Evolutionary conservation across 768 basidiomycete species (phyloP).

Genomic region (Termitomyces sp.): DNA sequence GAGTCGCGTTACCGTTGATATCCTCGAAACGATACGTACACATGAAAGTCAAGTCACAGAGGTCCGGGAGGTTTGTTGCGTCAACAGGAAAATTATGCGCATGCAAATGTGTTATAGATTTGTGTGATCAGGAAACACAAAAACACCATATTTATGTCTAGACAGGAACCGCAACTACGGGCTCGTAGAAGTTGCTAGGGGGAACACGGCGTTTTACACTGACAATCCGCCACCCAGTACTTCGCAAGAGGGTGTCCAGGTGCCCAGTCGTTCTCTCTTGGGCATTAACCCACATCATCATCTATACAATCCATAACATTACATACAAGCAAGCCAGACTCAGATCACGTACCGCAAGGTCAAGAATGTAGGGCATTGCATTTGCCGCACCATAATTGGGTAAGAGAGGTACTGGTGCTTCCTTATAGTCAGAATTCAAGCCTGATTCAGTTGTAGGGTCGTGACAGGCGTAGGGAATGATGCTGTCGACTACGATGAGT

Average conservation of each 20-base stretch:
- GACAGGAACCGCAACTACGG: constrained; percentile 1
- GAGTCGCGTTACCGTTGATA: no score
- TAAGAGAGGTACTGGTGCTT: constrained; percentile 2
- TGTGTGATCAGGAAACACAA: no score
- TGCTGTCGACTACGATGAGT: constrained; percentile 30
- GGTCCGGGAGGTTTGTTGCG: no score
- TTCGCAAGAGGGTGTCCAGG: not conserved
- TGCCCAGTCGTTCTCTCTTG: constrained; percentile 7
- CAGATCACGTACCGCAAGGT: not conserved
- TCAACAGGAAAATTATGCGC: no score
- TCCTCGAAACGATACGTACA: no score
- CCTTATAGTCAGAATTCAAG: not conserved
- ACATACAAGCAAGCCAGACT: not conserved
- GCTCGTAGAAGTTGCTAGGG: constrained; percentile 1
- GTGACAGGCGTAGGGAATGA: constrained; percentile 20
- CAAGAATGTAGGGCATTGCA: not conserved
- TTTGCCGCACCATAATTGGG: not conserved
- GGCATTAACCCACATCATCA: constrained; percentile 10
- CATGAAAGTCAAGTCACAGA: no score
- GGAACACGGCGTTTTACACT: not conserved
- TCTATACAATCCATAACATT: not conserved
- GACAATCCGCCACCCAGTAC: constrained; percentile 6
- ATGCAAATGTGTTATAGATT: no score
- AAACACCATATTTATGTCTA: not conserved
- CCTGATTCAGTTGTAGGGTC: not conserved